phyloP scores from a whole-genome alignment of 768 basidiomycete species.

The Kwoniella europaea region DNA sequence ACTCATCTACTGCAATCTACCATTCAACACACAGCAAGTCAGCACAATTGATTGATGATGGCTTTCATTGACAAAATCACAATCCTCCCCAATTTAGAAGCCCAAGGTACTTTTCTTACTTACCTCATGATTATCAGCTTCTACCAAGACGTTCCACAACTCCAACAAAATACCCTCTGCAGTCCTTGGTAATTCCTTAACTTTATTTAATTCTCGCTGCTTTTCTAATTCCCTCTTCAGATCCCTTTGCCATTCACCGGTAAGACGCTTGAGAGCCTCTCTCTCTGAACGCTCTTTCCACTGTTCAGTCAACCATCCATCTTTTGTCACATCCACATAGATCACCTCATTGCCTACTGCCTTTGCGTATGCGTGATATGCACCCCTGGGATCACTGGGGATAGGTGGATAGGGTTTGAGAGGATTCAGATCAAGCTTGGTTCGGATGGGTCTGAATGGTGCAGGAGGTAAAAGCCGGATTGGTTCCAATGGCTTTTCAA shows the following conservation, averaged over 20 bases:
- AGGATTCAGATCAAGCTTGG: slow-evolving; percentile 36
- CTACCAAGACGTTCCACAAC: slow-evolving; percentile 49
- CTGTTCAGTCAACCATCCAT: slow-evolving; percentile 51
- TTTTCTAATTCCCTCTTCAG: slow-evolving; percentile 31
- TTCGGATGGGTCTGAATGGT: slow-evolving; percentile 34
- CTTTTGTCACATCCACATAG: slow-evolving; percentile 50
- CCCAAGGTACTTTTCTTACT: too few species aligned
- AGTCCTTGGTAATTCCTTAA: slow-evolving; percentile 30
- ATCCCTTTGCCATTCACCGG: slow-evolving; percentile 35
- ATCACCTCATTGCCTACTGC: slow-evolving; percentile 35
- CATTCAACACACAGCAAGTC: not conserved
- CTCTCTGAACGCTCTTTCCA: slow-evolving; percentile 44
- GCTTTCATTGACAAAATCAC: not conserved
- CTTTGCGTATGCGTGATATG: slow-evolving; percentile 48
- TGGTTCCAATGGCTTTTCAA: slow-evolving; percentile 24
- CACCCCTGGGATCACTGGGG: slow-evolving; percentile 47
- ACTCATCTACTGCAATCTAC: slow-evolving; percentile 38
- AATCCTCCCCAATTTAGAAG: too few species aligned
- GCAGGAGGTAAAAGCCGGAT: slow-evolving; percentile 36
- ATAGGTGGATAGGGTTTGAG: slow-evolving; percentile 43
- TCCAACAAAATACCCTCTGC: slow-evolving; percentile 40
- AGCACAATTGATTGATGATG: not conserved
- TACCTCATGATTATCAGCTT: slow-evolving; percentile 41
- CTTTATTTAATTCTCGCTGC: slow-evolving; percentile 10
- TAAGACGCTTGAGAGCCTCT: slow-evolving; percentile 44